A percentile compares a stretch with the other conserved stretches of the same genome.
Conservation (phyloP, 2,329 filamentous ascomycete genomes). For the Alternaria atra region DNA sequence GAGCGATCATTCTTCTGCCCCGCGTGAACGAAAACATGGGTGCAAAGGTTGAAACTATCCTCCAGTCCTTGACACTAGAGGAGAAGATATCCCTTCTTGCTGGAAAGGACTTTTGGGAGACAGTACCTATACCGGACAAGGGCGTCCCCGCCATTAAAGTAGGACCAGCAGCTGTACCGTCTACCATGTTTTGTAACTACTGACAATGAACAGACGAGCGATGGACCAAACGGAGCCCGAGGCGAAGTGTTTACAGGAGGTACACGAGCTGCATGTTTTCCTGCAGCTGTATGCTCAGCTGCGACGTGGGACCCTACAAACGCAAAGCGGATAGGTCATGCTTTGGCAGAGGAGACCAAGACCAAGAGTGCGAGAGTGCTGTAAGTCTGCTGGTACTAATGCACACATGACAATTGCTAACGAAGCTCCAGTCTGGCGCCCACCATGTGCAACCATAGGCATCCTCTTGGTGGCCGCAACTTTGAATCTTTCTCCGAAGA, state of each 20-base stretch:
- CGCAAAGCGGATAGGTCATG: conserved; percentile 62
- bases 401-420: not conserved
- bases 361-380: conserved; percentile 78
- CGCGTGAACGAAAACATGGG: conserved; percentile 23
- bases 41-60: conserved; percentile 37
- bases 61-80: conserved; percentile 45
- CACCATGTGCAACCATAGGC: conserved; percentile 81
- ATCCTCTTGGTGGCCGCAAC: conserved; percentile 80
- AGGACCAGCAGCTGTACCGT: not conserved
- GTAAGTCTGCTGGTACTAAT: conserved; percentile 24
- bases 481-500: conserved; percentile 81
- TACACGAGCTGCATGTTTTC: conserved; percentile 73
- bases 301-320: conserved; percentile 79
- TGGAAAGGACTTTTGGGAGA: conserved; percentile 73
- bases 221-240: conserved; percentile 74
- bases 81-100: conserved; percentile 49
- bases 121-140: conserved; percentile 66
- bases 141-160: conserved; percentile 66
- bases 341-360: conserved; percentile 74
- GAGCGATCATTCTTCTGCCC: not conserved
- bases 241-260: conserved; percentile 71
- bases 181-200: not conserved
- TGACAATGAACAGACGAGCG: conserved; percentile 60
- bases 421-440: conserved; percentile 65
- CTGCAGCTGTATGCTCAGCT: conserved; percentile 72